Evolutionary conservation across 2,329 filamentous ascomycete species (phyloP), one percentile per base, ranked within the genome.

Genomic region (Mycosphaerelloides madeirae): DNA sequence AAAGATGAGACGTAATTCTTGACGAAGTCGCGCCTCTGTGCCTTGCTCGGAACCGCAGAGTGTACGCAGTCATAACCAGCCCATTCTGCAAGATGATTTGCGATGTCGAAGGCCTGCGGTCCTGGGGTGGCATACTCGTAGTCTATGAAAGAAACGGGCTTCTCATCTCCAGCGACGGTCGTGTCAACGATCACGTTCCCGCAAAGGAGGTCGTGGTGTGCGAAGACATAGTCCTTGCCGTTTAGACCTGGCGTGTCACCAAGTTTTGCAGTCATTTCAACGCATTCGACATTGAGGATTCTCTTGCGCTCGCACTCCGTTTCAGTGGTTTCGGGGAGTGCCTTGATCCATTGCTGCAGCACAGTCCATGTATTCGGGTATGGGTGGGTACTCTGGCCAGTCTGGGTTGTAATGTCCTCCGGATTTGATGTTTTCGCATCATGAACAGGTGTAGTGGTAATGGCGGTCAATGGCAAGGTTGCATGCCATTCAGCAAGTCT

Each of bases 61-160:
- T 86, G 90, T 67, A 97, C 89, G 73, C 93, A 98, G 59, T 95
- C 88, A 62, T 96, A 96, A 45, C 93, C 93, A 48, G 85, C 90
- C 91, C 93, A 98, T 70, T 98, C 93, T 37, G 93, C 89, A 64
- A 98, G 95, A 73, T 98, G 93, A 70, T 98, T 98, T 39, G 91
- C 85, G 57, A 98, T 83, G 65, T 98, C 93, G 68, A 98, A 98
- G 2, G 91, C 90, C 3, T 90, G 89, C 1, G 91, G 91, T 1
- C 90, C 91, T 2, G 93, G 90, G 3, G 88, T 93, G 12, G 90
- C 89, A 68, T 98, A 98, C 68, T 98, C 93, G 72, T 97, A 98
- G 70, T 98, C 93, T 65, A 98, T 98, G 69, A 98, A 97, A 62
- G 79, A 80, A 43, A 91, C 84, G 2, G 61, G 56, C 14, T 52